phyloP scores from a whole-genome alignment of 768 basidiomycete species.

The Tylopilus intermedius region DNA sequence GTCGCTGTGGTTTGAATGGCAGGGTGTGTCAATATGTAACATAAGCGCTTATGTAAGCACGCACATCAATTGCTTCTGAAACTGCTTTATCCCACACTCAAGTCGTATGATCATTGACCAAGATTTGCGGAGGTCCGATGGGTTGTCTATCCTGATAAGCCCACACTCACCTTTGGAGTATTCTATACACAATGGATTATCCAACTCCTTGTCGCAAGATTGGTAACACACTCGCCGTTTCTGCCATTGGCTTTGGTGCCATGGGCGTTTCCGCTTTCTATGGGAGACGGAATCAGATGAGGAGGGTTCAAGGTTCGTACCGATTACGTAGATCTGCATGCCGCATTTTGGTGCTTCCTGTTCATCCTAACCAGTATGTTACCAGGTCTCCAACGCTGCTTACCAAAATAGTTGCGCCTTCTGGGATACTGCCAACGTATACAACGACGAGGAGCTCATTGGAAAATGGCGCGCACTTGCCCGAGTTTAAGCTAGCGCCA shows the following conservation, averaged over 20 bases:
- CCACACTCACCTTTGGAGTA: neutral
- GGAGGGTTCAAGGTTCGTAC: slow-evolving; percentile 44
- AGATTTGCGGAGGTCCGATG: neutral
- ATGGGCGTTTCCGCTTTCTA: slow-evolving; percentile 55
- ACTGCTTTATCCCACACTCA: too few species aligned
- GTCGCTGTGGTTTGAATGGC: too few species aligned
- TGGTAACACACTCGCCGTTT: slow-evolving; percentile 25
- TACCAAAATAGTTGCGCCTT: slow-evolving; percentile 23
- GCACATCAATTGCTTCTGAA: too few species aligned
- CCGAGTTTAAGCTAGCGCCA: neutral
- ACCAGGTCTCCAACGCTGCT: slow-evolving; percentile 40
- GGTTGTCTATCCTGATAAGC: neutral
- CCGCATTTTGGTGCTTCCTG: neutral
- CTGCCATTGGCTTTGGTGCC: slow-evolving; percentile 54
- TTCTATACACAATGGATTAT: slow-evolving; percentile 11
- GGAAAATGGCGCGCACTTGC: slow-evolving; percentile 30
- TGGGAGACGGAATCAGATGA: slow-evolving; percentile 41
- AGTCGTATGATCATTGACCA: neutral
- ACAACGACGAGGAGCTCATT: slow-evolving; percentile 39
- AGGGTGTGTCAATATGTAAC: too few species aligned
- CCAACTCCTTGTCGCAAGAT: slow-evolving; percentile 38
- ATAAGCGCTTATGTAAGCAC: too few species aligned
- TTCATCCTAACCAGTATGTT: neutral
- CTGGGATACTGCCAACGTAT: slow-evolving; percentile 33
- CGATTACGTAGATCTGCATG: too few species aligned